These are phyloP conservation scores for Leishmania amazonensis DNA, from an alignment of 208 protist genomes.

Conservation along the genomic window DNA sequence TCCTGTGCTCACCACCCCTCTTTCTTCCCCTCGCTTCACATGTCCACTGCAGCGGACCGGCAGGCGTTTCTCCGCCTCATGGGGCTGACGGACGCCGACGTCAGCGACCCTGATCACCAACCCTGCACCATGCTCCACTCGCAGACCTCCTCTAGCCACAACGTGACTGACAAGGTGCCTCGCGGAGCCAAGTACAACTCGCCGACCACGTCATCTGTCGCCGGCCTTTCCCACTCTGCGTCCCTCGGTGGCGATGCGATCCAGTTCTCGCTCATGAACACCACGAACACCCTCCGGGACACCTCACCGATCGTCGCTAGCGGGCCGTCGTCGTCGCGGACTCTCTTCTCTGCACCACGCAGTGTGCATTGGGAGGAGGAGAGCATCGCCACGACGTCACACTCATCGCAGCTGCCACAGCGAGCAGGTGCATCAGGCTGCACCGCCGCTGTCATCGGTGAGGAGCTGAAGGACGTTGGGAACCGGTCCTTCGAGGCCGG, in stretches of 20 bases:
- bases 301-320: constrained; percentile 2
- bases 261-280: neutral
- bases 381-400: neutral
- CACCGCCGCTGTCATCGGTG: constrained; percentile 25
- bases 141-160: neutral
- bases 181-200: neutral
- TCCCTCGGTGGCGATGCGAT: constrained; percentile 19
- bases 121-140: neutral
- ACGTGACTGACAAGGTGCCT: neutral
- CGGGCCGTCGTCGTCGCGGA: constrained; percentile 3
- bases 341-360: neutral
- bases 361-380: constrained; percentile 16
- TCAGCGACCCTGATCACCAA: constrained; percentile 50
- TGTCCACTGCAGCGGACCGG: constrained; percentile 41
- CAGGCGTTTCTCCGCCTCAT: constrained; percentile 78
- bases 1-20: neutral
- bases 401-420: constrained; percentile 5
- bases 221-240: constrained; percentile 26
- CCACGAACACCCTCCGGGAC: neutral
- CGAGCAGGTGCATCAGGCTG: neutral
- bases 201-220: constrained; percentile 10
- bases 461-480: constrained; percentile 83
- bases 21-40: constrained; percentile 19
- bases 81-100: constrained; percentile 75
- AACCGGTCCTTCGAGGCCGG: constrained; percentile 90